phyloP scores from a whole-genome alignment of 2,329 filamentous ascomycete genomes.

The Alternaria viburni region DNA sequence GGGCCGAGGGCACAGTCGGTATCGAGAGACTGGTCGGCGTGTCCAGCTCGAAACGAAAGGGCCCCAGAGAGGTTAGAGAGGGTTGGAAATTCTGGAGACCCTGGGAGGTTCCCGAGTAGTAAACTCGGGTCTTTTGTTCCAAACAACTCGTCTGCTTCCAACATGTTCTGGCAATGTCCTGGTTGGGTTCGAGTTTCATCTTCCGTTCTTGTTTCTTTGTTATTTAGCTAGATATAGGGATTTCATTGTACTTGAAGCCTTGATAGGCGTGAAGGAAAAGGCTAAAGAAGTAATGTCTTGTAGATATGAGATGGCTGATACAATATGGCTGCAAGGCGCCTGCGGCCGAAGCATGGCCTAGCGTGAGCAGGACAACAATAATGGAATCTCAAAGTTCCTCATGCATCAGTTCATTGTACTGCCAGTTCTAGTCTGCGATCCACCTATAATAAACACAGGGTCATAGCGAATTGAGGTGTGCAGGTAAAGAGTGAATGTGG shows the following conservation, averaged over 20 bases:
- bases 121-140: background rate
- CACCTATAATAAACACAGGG: background rate
- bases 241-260: background rate
- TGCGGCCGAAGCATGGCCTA: background rate
- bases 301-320: background rate
- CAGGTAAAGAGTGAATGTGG: constrained; percentile 1
- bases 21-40: constrained; percentile 89
- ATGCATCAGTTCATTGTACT: background rate
- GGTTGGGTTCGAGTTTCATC: background rate
- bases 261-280: background rate
- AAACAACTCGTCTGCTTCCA: background rate
- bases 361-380: background rate
- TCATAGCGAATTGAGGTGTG: background rate
- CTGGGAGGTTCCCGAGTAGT: constrained; percentile 35
- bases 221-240: background rate
- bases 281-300: background rate
- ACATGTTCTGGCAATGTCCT: background rate
- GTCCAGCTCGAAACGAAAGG: constrained; percentile 31
- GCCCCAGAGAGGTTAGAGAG: constrained; percentile 43
- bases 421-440: background rate
- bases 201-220: background rate
- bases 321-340: background rate
- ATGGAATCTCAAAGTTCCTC: background rate
- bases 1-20: constrained; percentile 80
- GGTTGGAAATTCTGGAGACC: constrained; percentile 52